phyloP scores from a whole-genome alignment of 371 early-diverging fungal species.

The Mucor lusitanicus region DNA sequence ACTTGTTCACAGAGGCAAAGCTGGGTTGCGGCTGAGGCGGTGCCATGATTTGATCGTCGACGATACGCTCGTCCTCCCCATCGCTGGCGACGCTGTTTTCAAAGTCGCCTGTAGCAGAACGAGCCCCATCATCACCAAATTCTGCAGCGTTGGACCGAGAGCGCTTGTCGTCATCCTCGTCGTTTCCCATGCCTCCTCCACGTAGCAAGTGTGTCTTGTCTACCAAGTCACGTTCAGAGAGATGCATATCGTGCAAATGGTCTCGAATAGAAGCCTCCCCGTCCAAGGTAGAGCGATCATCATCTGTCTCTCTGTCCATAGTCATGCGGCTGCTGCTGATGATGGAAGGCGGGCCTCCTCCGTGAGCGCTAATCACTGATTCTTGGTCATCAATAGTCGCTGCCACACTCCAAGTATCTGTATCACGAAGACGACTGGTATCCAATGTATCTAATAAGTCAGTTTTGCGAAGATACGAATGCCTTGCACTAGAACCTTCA shows the following conservation, averaged over 20 bases:
- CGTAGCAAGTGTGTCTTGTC: constrained; percentile 10
- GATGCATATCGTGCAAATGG: constrained; percentile 17
- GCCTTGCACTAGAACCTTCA: constrained; percentile 25
- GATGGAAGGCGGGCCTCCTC: constrained; percentile 32
- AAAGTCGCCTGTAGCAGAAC: constrained; percentile 47
- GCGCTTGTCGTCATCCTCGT: constrained; percentile 46
- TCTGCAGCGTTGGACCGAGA: constrained; percentile 53
- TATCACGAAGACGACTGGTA: constrained; percentile 35
- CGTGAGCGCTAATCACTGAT: constrained; percentile 49
- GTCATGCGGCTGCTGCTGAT: constrained; percentile 24
- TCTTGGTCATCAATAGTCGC: constrained; percentile 58
- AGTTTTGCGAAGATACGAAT: constrained; percentile 50
- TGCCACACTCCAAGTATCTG: constrained; percentile 56
- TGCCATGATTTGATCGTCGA: constrained; percentile 51
- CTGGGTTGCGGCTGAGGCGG: constrained; percentile 57
- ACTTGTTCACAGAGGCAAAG: constrained; percentile 44
- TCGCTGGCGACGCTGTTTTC: constrained; percentile 42
- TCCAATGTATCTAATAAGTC: constrained; percentile 53
- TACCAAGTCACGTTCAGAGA: constrained; percentile 6
- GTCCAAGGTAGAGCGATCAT: constrained; percentile 33
- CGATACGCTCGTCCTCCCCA: constrained; percentile 27
- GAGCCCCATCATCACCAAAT: constrained; percentile 52
- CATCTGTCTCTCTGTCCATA: constrained; percentile 27
- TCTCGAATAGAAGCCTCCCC: constrained; percentile 25
- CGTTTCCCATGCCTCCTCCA: constrained; percentile 10